Conservation (phyloP, 2,329 filamentous ascomycete species). For the Aspergillus jensenii region DNA sequence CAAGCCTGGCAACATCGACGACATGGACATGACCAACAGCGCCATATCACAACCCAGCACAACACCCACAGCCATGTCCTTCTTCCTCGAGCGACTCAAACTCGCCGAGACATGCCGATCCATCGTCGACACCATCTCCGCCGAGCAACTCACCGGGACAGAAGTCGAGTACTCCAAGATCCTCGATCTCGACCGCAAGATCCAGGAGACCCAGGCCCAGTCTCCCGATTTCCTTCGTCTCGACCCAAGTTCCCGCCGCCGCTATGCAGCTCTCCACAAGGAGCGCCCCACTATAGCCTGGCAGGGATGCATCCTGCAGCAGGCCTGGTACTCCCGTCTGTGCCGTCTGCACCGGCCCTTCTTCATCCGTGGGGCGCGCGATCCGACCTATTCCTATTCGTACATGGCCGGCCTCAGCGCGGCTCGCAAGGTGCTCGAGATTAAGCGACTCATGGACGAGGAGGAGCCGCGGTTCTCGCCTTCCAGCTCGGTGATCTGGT, state of each 20-base stretch:
- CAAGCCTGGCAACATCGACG: constrained; percentile 44
- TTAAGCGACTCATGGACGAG: constrained; percentile 36
- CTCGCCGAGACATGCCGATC: constrained; percentile 42
- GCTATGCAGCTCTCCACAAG: constrained; percentile 29
- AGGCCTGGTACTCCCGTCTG: constrained; percentile 35
- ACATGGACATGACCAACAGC: constrained; percentile 33
- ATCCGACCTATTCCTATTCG: constrained; percentile 39
- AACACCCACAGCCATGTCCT: constrained; percentile 47
- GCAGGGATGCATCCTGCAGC: constrained; percentile 37
- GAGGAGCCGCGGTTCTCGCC: constrained; percentile 26
- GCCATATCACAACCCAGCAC: constrained; percentile 27
- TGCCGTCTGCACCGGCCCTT: constrained; percentile 43
- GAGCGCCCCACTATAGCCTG: constrained; percentile 31
- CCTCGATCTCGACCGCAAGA: constrained; percentile 37
- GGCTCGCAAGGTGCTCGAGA: constrained; percentile 38
- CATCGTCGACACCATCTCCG: constrained; percentile 38
- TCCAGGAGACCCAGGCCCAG: constrained; percentile 30
- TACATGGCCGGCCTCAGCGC: constrained; percentile 38
- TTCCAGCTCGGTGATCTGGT: constrained; percentile 30
- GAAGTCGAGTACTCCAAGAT: constrained; percentile 38
- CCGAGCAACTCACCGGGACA: constrained; percentile 24
- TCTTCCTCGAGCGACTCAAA: constrained; percentile 44
- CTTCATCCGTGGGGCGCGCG: constrained; percentile 37
- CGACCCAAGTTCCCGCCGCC: constrained; percentile 29
- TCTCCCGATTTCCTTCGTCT: constrained; percentile 40